Base-by-base conservation (phyloP, 2,329 filamentous ascomycete genomes). In the Beauveria varroae region DNA sequence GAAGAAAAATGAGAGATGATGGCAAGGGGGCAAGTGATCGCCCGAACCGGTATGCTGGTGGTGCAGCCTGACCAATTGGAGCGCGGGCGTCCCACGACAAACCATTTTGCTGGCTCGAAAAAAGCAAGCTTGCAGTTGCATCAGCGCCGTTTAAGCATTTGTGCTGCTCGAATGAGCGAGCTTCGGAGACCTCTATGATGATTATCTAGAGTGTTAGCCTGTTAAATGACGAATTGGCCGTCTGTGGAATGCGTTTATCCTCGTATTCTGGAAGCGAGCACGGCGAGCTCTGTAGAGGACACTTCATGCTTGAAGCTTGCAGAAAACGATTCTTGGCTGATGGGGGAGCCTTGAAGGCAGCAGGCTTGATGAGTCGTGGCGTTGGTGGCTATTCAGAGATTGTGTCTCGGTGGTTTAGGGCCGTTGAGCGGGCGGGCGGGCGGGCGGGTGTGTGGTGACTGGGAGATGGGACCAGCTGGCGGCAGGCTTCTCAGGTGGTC, bases 1-100 rank as follows among this genome's bases (percentile, higher is more conserved):
- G 56, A 62, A 49, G 14, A 51, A 61, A 67, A 59, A 53, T 65
- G 62, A 65, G 55, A 66, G 60, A 50, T 65, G 64, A 66, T 52
- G 54, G 47, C 47, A 63, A 59, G 26, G 57, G 57, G 63, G 57
- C 57, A 57, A 63, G 53, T 52, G 64, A 65, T 65, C 58, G 63
- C 57, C 63, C 57, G 55, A 37, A 63, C 62, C 66, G 65, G 63
- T 52, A 64, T 66, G 65, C 50, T 60, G 54, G 55, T 57, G 62
- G 62, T 61, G 60, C 52, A 40, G 52, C n/a, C 58, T 51, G 49
- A 41, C 58, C 51, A 28, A 49, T 37, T 46, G 43, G 54, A 43
- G 58, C 41, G 41, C 57, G 50, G 53, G 40, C 28, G 26, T 47
- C 41, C 57, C 43, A 53, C 57, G 30, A 46, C 28, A 54, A 54